Base-by-base conservation (phyloP, 2,329 filamentous ascomycete genomes). In the Arachnomyces sp. region DNA sequence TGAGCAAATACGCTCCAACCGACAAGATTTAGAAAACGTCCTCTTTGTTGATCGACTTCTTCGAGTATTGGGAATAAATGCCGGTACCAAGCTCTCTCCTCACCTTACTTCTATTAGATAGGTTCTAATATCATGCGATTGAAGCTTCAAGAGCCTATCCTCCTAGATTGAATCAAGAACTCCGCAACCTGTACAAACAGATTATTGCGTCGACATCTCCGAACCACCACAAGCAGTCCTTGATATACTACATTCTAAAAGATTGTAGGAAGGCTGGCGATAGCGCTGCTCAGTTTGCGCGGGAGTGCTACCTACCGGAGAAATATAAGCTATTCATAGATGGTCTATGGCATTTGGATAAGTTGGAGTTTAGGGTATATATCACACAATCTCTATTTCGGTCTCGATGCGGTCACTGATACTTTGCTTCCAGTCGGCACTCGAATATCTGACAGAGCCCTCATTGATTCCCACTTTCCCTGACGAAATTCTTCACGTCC, bases 21-120 rank as follows among this genome's bases (percentile, higher is more conserved):
- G 85, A 50, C 83, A 80, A 54, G 73, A 66, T 36, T 71, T 88
- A 14, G 78, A 81, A 45, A 82, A 83, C 50, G 69, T 74, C 42
- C 75, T 90, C 43, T 93, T 92, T 62, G 82, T 90, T 55, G 86
- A 93, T 60, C 78, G 83, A 39, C 77, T 93, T 31, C 67, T 92
- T 45, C 77, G 75, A 40, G 73, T 82, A 0, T 67, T 90, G 18
- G 78, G 82, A 18, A 75, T 92, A 43, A 72, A 73, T 50, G 80
- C 83, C 63, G 76, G 86, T 86, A 62, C 54, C 59, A 50, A 17
- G 34, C 36, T 31, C 32, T 35, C 34, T 12, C 56, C 40, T 34
- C 14, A 9, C 37, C 38, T 15, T 30, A 29, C 16, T 31, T 9
- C 32, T 39, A n/a, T 42, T 29, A 17, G 16, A n/a, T 36, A n/a